These are phyloP conservation scores for Xylaria telfairii DNA, from an alignment of 495 filamentous ascomycete genomes.

Conservation along the genomic window DNA sequence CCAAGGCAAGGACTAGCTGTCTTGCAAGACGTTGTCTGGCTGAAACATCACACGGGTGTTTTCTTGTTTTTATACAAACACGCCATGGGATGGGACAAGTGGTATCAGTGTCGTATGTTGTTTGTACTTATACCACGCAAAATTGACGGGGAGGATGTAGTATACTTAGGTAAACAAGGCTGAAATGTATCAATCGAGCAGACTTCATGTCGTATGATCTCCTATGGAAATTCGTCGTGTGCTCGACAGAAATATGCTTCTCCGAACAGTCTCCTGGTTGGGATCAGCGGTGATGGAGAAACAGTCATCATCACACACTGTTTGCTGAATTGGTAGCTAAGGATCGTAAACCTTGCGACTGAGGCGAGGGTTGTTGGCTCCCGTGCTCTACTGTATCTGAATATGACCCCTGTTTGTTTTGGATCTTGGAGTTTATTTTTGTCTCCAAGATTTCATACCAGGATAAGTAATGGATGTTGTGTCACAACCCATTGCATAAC, in stretches of 20 bases:
- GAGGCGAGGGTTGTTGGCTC: neutral
- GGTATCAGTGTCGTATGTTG: neutral
- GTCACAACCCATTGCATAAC: neutral
- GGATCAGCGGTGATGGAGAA: no score
- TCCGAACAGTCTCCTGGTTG: neutral
- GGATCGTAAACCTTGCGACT: neutral
- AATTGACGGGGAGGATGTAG: neutral
- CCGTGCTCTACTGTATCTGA: neutral
- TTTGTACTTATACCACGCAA: neutral
- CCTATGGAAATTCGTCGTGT: neutral
- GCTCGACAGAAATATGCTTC: neutral
- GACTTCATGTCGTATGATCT: neutral
- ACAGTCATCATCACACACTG: neutral
- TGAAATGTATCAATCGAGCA: neutral
- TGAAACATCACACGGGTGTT: neutral
- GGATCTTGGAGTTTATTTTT: neutral
- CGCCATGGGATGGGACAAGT: neutral
- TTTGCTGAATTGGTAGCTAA: neutral
- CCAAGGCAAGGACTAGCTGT: neutral
- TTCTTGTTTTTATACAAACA: slow-evolving; percentile 11
- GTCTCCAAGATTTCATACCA: neutral
- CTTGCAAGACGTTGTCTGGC: neutral
- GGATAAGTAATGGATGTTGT: neutral
- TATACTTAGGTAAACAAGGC: neutral
- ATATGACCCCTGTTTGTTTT: neutral